Evolutionary conservation across 257 asterid genomes (phyloP), one percentile per base, ranked within the genome.

Genomic region (Petrea volubilis): DNA sequence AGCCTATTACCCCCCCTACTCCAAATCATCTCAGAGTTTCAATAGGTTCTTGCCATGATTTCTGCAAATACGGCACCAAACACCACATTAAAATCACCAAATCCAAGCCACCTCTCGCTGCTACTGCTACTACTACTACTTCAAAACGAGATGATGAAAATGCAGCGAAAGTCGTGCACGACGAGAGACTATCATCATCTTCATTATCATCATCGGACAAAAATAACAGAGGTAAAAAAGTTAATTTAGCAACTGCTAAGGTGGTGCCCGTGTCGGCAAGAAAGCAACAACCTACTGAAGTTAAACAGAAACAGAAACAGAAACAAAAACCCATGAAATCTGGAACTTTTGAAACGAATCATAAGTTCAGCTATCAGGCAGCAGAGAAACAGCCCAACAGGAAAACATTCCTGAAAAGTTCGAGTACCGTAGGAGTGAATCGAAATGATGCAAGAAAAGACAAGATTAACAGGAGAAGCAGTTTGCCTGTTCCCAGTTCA

Each of bases 41-140:
- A 15, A 88, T 86, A 27, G 96, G 95, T 60, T 87, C 98, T 64
- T 88, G 98, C 81, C 98, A 93, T 43, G 98, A 93, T 74, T 71
- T 85, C 51, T 90, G 98, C 78, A 93, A 93, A 73, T 85, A 77
- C 64, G 98, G 98, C 5, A 50, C 71, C 62, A 84, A 67, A 50
- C 82, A 72, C 6, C 72, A 74, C 14, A 31, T 61, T 49, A 82
- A 80, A 44, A n/a, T n/a, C n/a, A 73, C 72, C 64, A 67, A 77
- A 53, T 52, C 83, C 52, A 36, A 70, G 75, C 57, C 72, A 4
- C 64, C 49, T 36, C 44, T 20, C 36, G 29, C 7, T 40, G n/a
- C n/a, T n/a, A n/a, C n/a, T n/a, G n/a, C n/a, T n/a, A n/a, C n/a
- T n/a, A n/a, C n/a, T 8, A 38, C 1, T 38, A 38, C 43, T 3